Conservation (phyloP, 257 asterid genomes). For the Paraleonurus japonicus region DNA sequence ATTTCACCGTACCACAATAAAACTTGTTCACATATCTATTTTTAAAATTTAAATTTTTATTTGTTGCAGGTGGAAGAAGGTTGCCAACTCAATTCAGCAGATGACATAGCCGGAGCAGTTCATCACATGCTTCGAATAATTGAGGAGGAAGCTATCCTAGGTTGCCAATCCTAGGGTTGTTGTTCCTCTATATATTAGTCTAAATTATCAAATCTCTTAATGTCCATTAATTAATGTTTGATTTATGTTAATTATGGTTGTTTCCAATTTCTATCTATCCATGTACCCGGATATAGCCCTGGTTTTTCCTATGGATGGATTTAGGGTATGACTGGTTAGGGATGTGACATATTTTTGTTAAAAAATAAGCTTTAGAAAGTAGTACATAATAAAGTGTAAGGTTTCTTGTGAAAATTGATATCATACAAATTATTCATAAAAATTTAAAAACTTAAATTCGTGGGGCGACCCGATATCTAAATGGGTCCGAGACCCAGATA, state of each 20-base stretch:
- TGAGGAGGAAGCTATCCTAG: constrained; percentile 74
- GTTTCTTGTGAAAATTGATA: background rate
- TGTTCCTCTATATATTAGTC: constrained; percentile 26
- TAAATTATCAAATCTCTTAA: constrained; percentile 22
- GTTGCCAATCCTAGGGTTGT: constrained; percentile 53
- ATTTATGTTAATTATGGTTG: constrained; percentile 22
- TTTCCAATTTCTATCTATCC: constrained; percentile 5
- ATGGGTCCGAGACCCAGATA: too few species aligned
- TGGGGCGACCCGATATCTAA: too few species aligned
- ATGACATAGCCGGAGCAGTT: constrained; percentile 83
- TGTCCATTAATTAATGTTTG: constrained; percentile 18
- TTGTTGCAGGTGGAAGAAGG: constrained; percentile 89
- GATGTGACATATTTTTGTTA: constrained; percentile 6
- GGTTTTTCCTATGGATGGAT: constrained; percentile 21
- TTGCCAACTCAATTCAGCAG: constrained; percentile 85
- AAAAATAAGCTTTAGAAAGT: background rate
- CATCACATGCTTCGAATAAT: constrained; percentile 93
- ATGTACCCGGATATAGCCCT: background rate
- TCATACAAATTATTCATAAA: background rate
- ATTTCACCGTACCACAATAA: too few species aligned
- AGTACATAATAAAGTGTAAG: background rate
- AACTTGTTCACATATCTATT: too few species aligned
- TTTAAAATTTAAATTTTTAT: too few species aligned
- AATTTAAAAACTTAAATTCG: background rate
- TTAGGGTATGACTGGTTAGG: constrained; percentile 25